Evolutionary conservation across 352 stramenopile species (phyloP), one percentile per base, ranked within the genome.

Genomic region (Phytophthora colocasiae): DNA sequence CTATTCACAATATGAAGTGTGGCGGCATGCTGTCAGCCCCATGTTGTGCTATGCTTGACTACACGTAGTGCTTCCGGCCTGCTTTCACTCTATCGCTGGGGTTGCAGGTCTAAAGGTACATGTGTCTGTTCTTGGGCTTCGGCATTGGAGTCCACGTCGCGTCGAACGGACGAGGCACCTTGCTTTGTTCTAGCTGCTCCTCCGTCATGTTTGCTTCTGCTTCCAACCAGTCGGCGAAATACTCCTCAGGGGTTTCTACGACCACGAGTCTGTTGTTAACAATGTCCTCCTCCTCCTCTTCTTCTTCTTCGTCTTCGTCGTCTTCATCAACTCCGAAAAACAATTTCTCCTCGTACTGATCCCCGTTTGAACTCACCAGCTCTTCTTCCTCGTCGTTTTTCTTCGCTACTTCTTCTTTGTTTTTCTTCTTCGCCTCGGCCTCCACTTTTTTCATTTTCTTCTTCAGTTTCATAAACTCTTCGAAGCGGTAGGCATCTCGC

Each of bases 81-180:
- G 63, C 63, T 54, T 24, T 61, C 22, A 50, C 38, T 76, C 48
- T 66, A 71, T 70, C 58, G 22, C 27, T 51, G 41, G 29, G 49
- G 50, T 56, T 48, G 38, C 47, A 69, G 41, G 57, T 62, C 71
- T 85, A 91, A 62, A 92, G 73, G 64, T 91, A 93, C 78, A 92
- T 73, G 75, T 93, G 83, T 71, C 85, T 90, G 83, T 93, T 91
- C 57, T 72, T 84, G 38, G 80, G 43, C 46, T 78, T 76, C 15
- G 81, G 80, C 49, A 77, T 22, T 9, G 71, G 78, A 55, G 81
- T 91, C 78, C 78, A 93, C 29, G 83, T 91, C 61, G 92, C 85
- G 59, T 93, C 85, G 57, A 93, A 93, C 6, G 85, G 83, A 26
- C 80, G 71, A 36, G 71, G 73, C 52, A 87, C 32, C 29, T 91